Evolutionary conservation across 1,284 basidiomycete species (phyloP).

Genomic region (Mycosarcoma maydis): DNA sequence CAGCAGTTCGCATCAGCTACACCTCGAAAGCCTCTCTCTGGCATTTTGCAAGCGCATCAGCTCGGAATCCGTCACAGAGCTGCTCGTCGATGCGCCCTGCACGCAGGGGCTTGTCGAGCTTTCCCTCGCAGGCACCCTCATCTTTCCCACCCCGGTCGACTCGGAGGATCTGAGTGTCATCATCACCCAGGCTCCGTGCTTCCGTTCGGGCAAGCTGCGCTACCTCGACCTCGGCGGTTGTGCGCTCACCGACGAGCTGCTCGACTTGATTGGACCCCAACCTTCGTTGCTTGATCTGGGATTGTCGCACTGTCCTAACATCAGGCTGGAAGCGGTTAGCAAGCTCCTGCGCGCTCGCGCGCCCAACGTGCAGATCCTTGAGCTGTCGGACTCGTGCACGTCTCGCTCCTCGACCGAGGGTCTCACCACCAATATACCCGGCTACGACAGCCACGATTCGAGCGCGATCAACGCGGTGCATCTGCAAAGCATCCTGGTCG

Average conservation of each 20-base stretch:
- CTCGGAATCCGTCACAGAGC: conserved; percentile 78
- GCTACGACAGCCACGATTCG: conserved; percentile 70
- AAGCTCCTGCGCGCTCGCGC: conserved; percentile 78
- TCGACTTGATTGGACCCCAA: conserved; percentile 74
- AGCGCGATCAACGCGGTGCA: conserved; percentile 72
- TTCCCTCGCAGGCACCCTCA: conserved; percentile 87
- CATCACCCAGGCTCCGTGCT: conserved; percentile 80
- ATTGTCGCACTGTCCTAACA: conserved; percentile 81
- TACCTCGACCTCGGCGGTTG: conserved; percentile 91
- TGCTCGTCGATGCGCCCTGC: conserved; percentile 78
- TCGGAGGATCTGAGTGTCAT: conserved; percentile 77
- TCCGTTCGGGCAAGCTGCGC: conserved; percentile 78
- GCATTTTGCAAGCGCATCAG: conserved; percentile 86
- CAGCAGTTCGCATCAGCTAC: conserved; percentile 74
- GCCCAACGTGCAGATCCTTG: conserved; percentile 83
- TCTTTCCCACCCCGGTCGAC: conserved; percentile 82
- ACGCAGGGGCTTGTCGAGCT: conserved; percentile 76
- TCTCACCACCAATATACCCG: conserved; percentile 36
- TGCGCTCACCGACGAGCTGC: conserved; percentile 72
- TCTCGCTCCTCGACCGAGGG: conserved; percentile 32
- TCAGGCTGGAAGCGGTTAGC: conserved; percentile 77
- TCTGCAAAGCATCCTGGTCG: conserved; percentile 70
- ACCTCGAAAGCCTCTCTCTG: conserved; percentile 82
- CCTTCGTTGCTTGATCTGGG: conserved; percentile 74
- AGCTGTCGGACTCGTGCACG: conserved; percentile 76